Evolutionary conservation across 2,329 filamentous ascomycete genomes (phyloP).

Genomic region (Fusarium sarcochroum): DNA sequence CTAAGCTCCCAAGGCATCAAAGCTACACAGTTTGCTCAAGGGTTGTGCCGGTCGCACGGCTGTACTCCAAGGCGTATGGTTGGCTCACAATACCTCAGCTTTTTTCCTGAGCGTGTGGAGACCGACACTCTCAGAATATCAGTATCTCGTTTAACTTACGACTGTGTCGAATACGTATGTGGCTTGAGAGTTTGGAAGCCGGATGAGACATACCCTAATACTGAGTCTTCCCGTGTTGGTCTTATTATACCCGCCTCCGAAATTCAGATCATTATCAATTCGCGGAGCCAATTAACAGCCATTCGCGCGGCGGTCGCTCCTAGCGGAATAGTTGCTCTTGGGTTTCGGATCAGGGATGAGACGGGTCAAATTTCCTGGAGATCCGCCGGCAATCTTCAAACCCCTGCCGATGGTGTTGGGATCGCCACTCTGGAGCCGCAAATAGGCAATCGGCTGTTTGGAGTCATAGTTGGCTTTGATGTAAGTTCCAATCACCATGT

Average conservation of each 20-base stretch:
- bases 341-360: neutral
- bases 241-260: neutral
- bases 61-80: neutral
- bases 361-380: fast-evolving
- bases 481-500: neutral
- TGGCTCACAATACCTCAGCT: neutral
- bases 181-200: neutral
- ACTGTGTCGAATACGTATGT: constrained; percentile 1
- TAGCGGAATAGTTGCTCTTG: constrained; percentile 12
- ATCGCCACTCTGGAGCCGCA: neutral
- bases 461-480: constrained; percentile 14
- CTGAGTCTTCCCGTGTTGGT: neutral
- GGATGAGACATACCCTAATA: fast-evolving
- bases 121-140: neutral
- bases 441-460: neutral
- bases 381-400: neutral
- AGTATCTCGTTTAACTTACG: neutral
- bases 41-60: neutral
- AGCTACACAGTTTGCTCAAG: neutral
- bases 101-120: neutral
- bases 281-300: neutral
- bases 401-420: neutral
- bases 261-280: neutral
- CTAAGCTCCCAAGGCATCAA: neutral
- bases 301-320: neutral